Evolutionary conservation across 2,329 filamentous ascomycete genomes (phyloP).

Genomic region (Xylogone sp.): DNA sequence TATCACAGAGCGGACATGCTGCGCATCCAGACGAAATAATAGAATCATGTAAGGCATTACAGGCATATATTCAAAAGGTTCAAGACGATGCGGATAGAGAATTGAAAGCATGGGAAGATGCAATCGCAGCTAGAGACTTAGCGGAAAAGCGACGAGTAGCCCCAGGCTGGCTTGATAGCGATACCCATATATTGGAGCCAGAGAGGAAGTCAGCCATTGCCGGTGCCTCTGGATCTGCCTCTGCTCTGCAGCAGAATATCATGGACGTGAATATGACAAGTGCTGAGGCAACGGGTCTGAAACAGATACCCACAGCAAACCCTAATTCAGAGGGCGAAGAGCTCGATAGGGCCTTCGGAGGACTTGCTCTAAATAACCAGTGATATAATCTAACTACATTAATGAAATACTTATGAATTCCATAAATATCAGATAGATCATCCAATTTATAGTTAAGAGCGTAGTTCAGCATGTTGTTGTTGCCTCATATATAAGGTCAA

Average conservation of each 20-base stretch:
- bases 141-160: slow-evolving; percentile 77
- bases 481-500: neutral
- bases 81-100: slow-evolving; percentile 64
- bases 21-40: slow-evolving; percentile 86
- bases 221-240: neutral
- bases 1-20: slow-evolving; percentile 73
- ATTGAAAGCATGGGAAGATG: slow-evolving; percentile 67
- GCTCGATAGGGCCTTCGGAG: slow-evolving; percentile 49
- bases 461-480: neutral
- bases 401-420: neutral
- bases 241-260: slow-evolving; percentile 15
- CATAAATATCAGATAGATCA: neutral
- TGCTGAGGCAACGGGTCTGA: slow-evolving; percentile 24
- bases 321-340: slow-evolving; percentile 45
- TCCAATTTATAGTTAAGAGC: no score
- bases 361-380: slow-evolving; percentile 34
- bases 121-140: slow-evolving; percentile 60
- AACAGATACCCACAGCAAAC: slow-evolving; percentile 31
- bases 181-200: slow-evolving; percentile 65
- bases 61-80: slow-evolving; percentile 68
- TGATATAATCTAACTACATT: slow-evolving; percentile 1
- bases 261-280: slow-evolving; percentile 28
- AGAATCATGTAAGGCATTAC: slow-evolving; percentile 73
- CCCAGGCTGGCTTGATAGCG: slow-evolving; percentile 77
- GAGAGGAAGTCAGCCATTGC: slow-evolving; percentile 40